Evolutionary conservation across 2,329 filamentous ascomycete species (phyloP), one percentile per base, ranked within the genome.

Genomic region (Diaporthe helianthi): DNA sequence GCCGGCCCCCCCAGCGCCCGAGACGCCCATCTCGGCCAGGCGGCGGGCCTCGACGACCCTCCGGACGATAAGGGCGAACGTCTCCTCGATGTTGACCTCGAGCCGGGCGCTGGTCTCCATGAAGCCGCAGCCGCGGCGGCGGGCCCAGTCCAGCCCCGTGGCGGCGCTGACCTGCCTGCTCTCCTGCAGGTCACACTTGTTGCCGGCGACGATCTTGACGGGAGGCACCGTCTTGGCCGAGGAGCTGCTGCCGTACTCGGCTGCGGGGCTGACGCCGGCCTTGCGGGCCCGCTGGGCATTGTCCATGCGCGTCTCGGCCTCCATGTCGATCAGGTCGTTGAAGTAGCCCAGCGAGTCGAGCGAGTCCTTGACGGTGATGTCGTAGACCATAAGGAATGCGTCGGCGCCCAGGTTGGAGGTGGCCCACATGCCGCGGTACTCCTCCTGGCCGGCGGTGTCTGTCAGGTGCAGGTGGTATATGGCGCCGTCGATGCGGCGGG

Each of bases 61-160:
- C 31, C 87, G 83, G 52, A 90, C 86, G 70, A 90, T 87, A 47
- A 90, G 84, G 44, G 91, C 92, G 84, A 96, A 96, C 0, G 92
- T 95, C 85, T 96, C 93, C 79, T 96, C 93, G 72, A 96, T 93
- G 78, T 96, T 96, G 73, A 96, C 93, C 83, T 93, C 92, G 75
- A 94, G 88, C 67, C 92, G 83, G 5, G 93, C 93, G 76, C 91
- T 93, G 72, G 93, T 96, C 86, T 96, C 93, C 93, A 96, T 96
- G 81, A 96, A 96, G 47, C 92, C 93, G 80, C 92, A 95, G 52
- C 89, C 89, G 67, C 87, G 84, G 70, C 83, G 83, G 71, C 92
- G 83, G 63, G 93, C 92, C 92, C 93, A 96, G 74, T 94, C 91
- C 52, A 95, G 82, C 0, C 93, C 93, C 68, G 87, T 82, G 51